Base-by-base conservation (phyloP, 352 stramenopile species). In the Phytophthora vignae region DNA sequence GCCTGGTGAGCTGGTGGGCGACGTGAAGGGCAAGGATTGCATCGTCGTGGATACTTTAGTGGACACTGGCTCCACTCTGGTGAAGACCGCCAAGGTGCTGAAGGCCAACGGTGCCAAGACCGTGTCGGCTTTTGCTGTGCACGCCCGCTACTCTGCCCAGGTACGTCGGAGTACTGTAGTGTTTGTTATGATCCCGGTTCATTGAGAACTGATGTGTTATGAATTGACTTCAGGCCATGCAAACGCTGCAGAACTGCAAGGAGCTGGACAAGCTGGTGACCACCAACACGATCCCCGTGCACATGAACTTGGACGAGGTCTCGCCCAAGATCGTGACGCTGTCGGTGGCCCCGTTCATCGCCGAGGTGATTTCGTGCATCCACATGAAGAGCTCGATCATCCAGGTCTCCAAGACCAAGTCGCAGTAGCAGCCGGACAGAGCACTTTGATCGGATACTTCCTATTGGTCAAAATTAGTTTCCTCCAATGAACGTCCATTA, bases 31-130 rank as follows among this genome's bases (percentile, higher is more conserved):
- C 65, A 94, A 92, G 60, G 90, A 96, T 74, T 95, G 88, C 66
- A 93, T 96, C 71, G 84, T 96, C 48, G 87, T 96, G 33, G 90
- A 96, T 76, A 95, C 89, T 54, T 80, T 96, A 50, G 86, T 96
- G 62, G 90, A 96, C 75, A 96, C 90, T 31, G 90, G 89, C 40
- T 90, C 83, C 50, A 96, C 90, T 22, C 73, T 96, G 55, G 77
- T 93, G 55, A 93, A 94, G 74, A 93, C 87, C 14, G 88, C 90
- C 27, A 87, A 94, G 69, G 80, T 94, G 61, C 78, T 96, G 40
- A 96, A 96, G 74, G 81, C 74, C 42, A 76, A 88, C 31, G 88
- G 90, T 9, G 90, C 90, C 17, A 90, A 87, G 67, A 94, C 80
- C 25, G 84, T 96, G 19, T 91, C 83, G 31, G 90, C 90, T 0